A percentile compares a stretch with the other conserved stretches of the same genome.
These are phyloP conservation scores for Trypanosoma lewisi DNA, from an alignment of 208 protist species.

Conservation along the genomic window DNA sequence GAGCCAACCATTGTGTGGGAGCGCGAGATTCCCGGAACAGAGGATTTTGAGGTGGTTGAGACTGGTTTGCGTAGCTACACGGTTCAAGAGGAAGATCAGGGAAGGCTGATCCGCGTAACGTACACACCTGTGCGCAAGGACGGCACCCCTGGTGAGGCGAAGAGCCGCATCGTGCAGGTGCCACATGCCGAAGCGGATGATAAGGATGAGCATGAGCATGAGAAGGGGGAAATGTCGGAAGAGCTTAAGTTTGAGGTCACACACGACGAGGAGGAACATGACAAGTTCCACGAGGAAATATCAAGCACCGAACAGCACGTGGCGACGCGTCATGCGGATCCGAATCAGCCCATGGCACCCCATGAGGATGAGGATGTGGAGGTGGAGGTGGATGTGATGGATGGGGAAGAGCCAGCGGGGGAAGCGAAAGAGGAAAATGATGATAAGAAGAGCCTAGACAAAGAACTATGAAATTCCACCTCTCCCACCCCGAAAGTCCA, in stretches of 20 bases:
- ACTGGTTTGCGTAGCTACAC: conserved; percentile 49
- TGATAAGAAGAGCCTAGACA: conserved; percentile 1
- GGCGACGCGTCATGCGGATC: conserved; percentile 7
- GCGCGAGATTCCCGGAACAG: conserved; percentile 59
- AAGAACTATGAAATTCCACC: neutral
- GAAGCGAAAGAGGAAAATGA: conserved; percentile 3
- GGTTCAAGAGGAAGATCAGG: conserved; percentile 58
- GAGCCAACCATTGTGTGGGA: conserved; percentile 72
- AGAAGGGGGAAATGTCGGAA: neutral
- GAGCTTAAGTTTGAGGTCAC: too few relatives aligned
- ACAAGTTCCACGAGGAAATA: too few relatives aligned
- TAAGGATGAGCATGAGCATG: conserved; percentile 7
- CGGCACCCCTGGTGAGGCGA: conserved; percentile 61
- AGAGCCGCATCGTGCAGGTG: conserved; percentile 53
- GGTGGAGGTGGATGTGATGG: neutral
- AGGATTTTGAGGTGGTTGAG: conserved; percentile 54
- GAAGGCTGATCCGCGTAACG: conserved; percentile 75
- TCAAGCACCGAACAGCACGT: neutral
- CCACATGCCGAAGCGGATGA: conserved; percentile 21
- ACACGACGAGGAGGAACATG: too few relatives aligned
- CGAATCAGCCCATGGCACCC: neutral
- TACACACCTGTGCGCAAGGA: conserved; percentile 86
- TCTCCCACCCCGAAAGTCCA: neutral
- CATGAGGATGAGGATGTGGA: conserved; percentile 1
- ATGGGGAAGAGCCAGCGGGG: neutral